These are phyloP conservation scores for Penicillium sp. DNA, from an alignment of 2,329 filamentous ascomycete genomes.

Conservation along the genomic window DNA sequence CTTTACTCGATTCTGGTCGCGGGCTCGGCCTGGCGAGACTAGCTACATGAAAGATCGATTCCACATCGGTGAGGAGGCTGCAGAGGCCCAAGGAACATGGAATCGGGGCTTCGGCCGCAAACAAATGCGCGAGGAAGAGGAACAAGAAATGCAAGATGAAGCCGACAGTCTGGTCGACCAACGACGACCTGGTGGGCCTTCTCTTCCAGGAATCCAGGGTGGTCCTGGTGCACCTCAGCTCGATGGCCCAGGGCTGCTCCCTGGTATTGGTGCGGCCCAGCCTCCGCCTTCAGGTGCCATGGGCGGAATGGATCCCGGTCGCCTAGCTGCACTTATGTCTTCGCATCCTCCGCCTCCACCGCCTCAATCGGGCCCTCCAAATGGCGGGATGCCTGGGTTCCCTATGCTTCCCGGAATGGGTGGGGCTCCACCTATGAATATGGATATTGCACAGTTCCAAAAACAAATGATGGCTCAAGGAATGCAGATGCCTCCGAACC, in stretches of 20 bases:
- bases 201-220: conserved; percentile 55
- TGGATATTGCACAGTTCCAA: conserved; percentile 39
- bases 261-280: conserved; percentile 49
- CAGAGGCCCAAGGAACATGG: conserved; percentile 93
- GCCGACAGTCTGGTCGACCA: conserved; percentile 91
- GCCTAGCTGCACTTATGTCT: conserved; percentile 44
- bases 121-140: conserved; percentile 86
- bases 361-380: conserved; percentile 26
- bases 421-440: conserved; percentile 48
- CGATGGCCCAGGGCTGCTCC: conserved; percentile 48
- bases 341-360: conserved; percentile 45
- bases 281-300: conserved; percentile 40
- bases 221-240: conserved; percentile 50
- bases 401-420: conserved; percentile 47
- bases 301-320: conserved; percentile 50
- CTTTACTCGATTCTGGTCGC: conserved; percentile 95
- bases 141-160: conserved; percentile 91
- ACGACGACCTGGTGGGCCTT: conserved; percentile 66
- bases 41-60: conserved; percentile 86
- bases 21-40: conserved; percentile 82
- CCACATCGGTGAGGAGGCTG: conserved; percentile 90
- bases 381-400: conserved; percentile 32
- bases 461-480: conserved; percentile 40
- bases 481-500: conserved; percentile 36
- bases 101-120: conserved; percentile 75